A percentile compares a stretch with the other conserved stretches of the same genome.
phyloP scores from a whole-genome alignment of 139 green algal species.

The Eudorina sp. region DNA sequence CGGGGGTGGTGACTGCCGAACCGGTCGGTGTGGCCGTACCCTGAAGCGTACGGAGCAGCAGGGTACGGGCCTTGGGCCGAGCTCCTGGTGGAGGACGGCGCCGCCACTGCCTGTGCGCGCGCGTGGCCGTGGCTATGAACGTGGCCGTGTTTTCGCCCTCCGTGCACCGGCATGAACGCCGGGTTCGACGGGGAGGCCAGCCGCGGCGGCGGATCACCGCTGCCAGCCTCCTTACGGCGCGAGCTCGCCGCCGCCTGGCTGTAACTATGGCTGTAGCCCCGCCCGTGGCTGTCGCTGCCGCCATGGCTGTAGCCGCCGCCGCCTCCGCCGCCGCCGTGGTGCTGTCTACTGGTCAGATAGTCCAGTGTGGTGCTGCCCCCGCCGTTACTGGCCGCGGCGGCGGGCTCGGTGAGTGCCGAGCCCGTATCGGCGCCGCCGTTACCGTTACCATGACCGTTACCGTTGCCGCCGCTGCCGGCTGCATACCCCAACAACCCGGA shows the following conservation, averaged over 20 bases:
- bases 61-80: neutral
- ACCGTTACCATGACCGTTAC: no score
- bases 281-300: neutral
- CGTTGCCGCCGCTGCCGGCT: no score
- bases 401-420: neutral
- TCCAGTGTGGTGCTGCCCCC: neutral
- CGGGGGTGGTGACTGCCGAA: neutral
- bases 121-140: neutral
- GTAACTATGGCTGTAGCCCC: neutral
- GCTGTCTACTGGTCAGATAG: neutral
- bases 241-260: neutral
- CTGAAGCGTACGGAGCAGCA: neutral
- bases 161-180: neutral
- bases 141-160: neutral
- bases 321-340: neutral
- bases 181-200: neutral
- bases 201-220: neutral
- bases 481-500: neutral
- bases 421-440: neutral
- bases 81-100: neutral
- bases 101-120: neutral
- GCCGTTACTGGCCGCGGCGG: conserved; percentile 4
- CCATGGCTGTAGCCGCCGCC: neutral
- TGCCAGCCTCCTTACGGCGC: neutral
- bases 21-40: neutral